Percentiles rank a stretch among this genome's conserved stretches.
Evolutionary conservation across 139 green algal genomes (phyloP).

Genomic region (Picochlorum sp.): DNA sequence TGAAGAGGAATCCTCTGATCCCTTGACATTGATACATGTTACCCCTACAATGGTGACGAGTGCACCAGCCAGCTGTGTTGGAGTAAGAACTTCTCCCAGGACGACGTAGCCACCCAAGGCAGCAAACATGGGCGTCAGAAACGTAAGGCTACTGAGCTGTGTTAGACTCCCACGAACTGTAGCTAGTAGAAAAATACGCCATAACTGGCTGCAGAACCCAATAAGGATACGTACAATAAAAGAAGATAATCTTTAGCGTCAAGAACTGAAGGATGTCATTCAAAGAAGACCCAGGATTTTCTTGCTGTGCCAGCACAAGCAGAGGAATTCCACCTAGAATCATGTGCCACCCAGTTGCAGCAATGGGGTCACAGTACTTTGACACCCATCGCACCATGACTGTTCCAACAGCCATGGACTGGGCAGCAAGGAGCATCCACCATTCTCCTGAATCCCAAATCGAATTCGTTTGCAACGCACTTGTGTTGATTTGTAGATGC

Average conservation of each 20-base stretch:
- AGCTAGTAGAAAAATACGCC: conserved; percentile 71
- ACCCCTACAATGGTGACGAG: conserved; percentile 79
- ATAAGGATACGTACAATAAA: conserved; percentile 73
- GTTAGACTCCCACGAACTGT: conserved; percentile 69
- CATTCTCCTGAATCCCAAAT: conserved; percentile 76
- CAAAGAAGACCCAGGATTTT: conserved; percentile 21
- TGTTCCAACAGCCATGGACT: conserved; percentile 94
- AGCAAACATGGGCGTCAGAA: conserved; percentile 94
- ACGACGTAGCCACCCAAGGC: conserved; percentile 63
- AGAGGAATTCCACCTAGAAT: conserved; percentile 80
- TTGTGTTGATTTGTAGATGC: conserved; percentile 1
- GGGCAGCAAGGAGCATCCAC: conserved; percentile 94
- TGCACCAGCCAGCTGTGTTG: conserved; percentile 75
- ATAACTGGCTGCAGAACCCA: conserved; percentile 88
- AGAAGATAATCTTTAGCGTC: conserved; percentile 12
- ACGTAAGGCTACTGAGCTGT: conserved; percentile 83
- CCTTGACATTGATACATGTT: conserved; percentile 52
- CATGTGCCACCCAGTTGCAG: conserved; percentile 98
- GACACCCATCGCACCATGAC: conserved; percentile 89
- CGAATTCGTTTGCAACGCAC: conserved; percentile 3
- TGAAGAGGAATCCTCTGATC: background rate
- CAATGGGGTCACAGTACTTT: conserved; percentile 73
- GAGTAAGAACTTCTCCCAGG: conserved; percentile 75
- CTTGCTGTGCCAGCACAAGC: conserved; percentile 26
- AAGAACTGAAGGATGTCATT: conserved; percentile 23